phyloP scores from a whole-genome alignment of 441 rosid species.

The Pelargonium hybrid region DNA sequence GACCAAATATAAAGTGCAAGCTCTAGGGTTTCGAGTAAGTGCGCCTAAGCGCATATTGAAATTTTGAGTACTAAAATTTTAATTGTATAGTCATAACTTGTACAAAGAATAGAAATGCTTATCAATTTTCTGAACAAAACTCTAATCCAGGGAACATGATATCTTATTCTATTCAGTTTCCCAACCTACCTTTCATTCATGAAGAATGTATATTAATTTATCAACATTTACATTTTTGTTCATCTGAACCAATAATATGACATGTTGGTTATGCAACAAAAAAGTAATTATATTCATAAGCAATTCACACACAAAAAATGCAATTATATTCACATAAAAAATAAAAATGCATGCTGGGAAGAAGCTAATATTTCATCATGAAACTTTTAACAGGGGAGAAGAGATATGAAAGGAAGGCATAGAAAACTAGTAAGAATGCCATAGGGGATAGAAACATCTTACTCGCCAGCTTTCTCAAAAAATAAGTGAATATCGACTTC shows the following conservation, averaged over 20 bases:
- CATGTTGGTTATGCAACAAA: neutral
- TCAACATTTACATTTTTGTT: too few species aligned
- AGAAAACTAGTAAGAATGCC: neutral
- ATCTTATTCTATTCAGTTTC: neutral
- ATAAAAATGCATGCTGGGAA: neutral
- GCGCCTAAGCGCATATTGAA: too few species aligned
- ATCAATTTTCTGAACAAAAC: neutral
- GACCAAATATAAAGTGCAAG: too few species aligned
- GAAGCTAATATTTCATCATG: neutral
- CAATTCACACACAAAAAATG: too few species aligned
- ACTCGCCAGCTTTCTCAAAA: constrained; percentile 83
- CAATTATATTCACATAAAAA: neutral
- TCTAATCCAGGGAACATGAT: neutral
- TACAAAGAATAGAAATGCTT: neutral
- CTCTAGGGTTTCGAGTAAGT: too few species aligned
- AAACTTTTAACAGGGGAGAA: constrained; percentile 1
- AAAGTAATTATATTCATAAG: neutral
- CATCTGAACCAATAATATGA: neutral
- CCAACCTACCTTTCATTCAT: neutral
- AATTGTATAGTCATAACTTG: neutral
- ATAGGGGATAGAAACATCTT: constrained; percentile 26
- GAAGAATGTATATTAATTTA: neutral
- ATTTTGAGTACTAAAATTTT: too few species aligned
- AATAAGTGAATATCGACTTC: constrained; percentile 70
- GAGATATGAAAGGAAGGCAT: neutral